A percentile compares a stretch with the other conserved stretches of the same genome.
These are phyloP conservation scores for Metrosideros polymorpha DNA, from an alignment of 441 rosid genomes.

Conservation along the genomic window DNA sequence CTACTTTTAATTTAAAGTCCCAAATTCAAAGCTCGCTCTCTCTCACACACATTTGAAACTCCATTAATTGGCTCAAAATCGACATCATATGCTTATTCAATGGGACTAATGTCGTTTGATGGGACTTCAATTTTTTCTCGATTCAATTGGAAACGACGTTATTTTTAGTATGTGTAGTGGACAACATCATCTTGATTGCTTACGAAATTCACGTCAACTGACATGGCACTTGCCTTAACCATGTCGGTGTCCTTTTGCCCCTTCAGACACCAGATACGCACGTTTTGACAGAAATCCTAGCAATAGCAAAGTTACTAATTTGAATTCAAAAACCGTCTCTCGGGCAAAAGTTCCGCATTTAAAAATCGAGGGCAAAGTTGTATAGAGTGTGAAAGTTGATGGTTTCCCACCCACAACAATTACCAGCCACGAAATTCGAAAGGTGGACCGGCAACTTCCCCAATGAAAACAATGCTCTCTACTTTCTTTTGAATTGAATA, in stretches of 20 bases:
- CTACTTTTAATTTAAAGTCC: background rate
- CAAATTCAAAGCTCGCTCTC: background rate
- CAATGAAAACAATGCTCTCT: background rate
- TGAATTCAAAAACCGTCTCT: accelerated
- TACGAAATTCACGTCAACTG: background rate
- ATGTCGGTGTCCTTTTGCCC: background rate
- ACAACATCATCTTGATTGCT: background rate
- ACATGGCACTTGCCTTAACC: background rate
- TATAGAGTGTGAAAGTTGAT: background rate
- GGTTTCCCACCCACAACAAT: background rate
- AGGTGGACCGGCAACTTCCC: background rate
- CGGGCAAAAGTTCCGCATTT: background rate
- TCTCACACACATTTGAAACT: background rate
- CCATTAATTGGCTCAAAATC: background rate
- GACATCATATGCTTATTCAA: background rate
- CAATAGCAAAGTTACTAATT: background rate
- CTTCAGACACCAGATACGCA: background rate
- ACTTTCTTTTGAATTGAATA: background rate
- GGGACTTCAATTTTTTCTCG: background rate
- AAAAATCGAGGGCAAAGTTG: background rate
- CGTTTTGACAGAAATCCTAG: background rate
- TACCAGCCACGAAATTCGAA: background rate
- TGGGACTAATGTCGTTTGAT: background rate
- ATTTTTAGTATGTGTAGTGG: background rate
- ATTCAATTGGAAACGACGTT: background rate